A percentile compares a stretch with the other conserved stretches of the same genome.
phyloP scores from a whole-genome alignment of 768 basidiomycete species.

The Trametes sanguinea region DNA sequence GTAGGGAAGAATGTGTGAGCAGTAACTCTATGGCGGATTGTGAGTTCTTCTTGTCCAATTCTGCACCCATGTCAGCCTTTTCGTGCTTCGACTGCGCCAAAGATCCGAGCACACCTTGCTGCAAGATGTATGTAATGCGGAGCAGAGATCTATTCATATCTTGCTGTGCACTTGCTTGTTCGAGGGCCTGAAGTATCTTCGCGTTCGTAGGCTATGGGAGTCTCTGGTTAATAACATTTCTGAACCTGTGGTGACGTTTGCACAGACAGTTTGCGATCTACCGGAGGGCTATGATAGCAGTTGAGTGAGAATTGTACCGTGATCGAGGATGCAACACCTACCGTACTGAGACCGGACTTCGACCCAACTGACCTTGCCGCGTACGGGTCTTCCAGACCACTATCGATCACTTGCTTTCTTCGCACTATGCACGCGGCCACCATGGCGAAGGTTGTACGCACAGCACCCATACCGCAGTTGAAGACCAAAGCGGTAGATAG shows the following conservation, averaged over 20 bases:
- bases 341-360: constrained; percentile 50
- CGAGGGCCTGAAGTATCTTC: constrained; percentile 62
- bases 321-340: constrained; percentile 27
- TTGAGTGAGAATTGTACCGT: not conserved
- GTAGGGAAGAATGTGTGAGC: constrained; percentile 72
- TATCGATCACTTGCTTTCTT: constrained; percentile 61
- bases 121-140: constrained; percentile 78
- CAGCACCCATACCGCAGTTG: constrained; percentile 96
- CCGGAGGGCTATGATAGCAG: constrained; percentile 26
- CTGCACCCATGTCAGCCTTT: constrained; percentile 38
- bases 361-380: constrained; percentile 39
- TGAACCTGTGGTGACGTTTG: not conserved
- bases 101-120: constrained; percentile 53
- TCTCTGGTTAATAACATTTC: not conserved
- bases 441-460: constrained; percentile 97
- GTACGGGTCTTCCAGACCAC: constrained; percentile 81
- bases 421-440: constrained; percentile 87
- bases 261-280: constrained; percentile 13
- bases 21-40: constrained; percentile 85
- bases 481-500: constrained; percentile 83
- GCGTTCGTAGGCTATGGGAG: constrained; percentile 50
- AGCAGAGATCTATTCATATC: constrained; percentile 75
- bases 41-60: constrained; percentile 62
- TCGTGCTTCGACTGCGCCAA: not conserved
- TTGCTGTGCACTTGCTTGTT: constrained; percentile 78